Base-by-base conservation (phyloP, 2,329 filamentous ascomycete species). In the Berkeleyomyces rouxiae region DNA sequence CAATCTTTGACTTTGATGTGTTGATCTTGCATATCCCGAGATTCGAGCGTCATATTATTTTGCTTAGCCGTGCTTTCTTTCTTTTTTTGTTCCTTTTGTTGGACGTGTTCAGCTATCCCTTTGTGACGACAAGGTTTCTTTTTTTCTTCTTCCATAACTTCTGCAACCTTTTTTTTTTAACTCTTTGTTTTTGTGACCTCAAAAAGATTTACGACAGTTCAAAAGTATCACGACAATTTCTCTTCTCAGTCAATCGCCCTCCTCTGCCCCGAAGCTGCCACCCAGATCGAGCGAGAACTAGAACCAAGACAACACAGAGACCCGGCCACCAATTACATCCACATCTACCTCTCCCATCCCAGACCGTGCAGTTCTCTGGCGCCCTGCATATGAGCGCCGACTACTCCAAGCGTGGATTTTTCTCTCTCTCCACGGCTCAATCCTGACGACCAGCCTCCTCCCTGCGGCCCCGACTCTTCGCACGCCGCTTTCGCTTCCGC, bases 321-420 rank as follows among this genome's bases (percentile, higher is more conserved):
- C n/a, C 36, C 55, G 23, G 33, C 40, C 40, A 23, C 11, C n/a
- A 23, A 16, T 36, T 57, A 13, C 43, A 23, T 42, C 53, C 23
- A 49, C 33, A 31, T 33, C 51, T 39, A 13, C 13, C 43, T 46
- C 36, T 6, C 11, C 47, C 39, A 40, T 9, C 44, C 47, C 33
- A 61, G 23, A 47, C 43, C 37, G 43, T 40, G 62, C 62, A 64
- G 62, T 61, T 61, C n/a, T 39, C 36, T 60, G 63, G 63, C 63
- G 63, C 63, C 63, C 63, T 64, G 63, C 63, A 62, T 64, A 60
- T 64, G 63, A 64, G 63, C 63, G 63, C 60, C 61, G 63, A 10
- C 46, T 53, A 33, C 23, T 37, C 31, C 47, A 46, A 64, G 33
- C 23, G 63, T 64, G 63, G 63, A 64, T 57, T 59, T 46, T 64